These are phyloP conservation scores for Gracilaria caudata DNA, from an alignment of 23 red algal species.

Conservation along the genomic window DNA sequence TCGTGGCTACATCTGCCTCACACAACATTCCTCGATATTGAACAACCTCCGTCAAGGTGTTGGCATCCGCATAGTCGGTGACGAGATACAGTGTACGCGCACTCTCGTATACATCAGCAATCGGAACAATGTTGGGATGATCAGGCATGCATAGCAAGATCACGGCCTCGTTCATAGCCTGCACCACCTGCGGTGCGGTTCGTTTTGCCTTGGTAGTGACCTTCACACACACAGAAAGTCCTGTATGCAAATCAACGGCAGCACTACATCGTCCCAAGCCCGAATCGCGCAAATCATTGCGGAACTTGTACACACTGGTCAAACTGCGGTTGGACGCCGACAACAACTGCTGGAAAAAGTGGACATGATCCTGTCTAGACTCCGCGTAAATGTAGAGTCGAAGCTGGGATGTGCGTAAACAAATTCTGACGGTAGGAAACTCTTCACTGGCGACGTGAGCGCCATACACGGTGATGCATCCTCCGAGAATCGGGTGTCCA, in stretches of 20 bases:
- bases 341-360: constrained; percentile 23
- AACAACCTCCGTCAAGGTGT: constrained; percentile 35
- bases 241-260: constrained; percentile 19
- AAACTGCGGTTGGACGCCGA: constrained; percentile 27
- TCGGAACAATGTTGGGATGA: constrained; percentile 33
- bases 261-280: constrained; percentile 42
- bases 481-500: constrained; percentile 25
- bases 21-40: constrained; percentile 25
- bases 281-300: constrained; percentile 19
- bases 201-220: constrained; percentile 41
- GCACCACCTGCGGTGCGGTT: constrained; percentile 22
- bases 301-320: constrained; percentile 43
- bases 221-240: constrained; percentile 40
- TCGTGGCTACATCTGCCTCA: constrained; percentile 51
- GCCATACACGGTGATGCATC: constrained; percentile 41
- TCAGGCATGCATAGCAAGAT: constrained; percentile 42
- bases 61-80: constrained; percentile 25
- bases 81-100: constrained; percentile 44
- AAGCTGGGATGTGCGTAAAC: not conserved
- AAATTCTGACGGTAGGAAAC: constrained; percentile 37
- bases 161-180: constrained; percentile 44
- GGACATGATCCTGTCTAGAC: constrained; percentile 25
- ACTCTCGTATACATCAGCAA: constrained; percentile 55
- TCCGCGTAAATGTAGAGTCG: constrained; percentile 40
- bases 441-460: constrained; percentile 36